These are phyloP conservation scores for Handroanthus guayacan DNA, from an alignment of 257 asterid species.

Conservation along the genomic window DNA sequence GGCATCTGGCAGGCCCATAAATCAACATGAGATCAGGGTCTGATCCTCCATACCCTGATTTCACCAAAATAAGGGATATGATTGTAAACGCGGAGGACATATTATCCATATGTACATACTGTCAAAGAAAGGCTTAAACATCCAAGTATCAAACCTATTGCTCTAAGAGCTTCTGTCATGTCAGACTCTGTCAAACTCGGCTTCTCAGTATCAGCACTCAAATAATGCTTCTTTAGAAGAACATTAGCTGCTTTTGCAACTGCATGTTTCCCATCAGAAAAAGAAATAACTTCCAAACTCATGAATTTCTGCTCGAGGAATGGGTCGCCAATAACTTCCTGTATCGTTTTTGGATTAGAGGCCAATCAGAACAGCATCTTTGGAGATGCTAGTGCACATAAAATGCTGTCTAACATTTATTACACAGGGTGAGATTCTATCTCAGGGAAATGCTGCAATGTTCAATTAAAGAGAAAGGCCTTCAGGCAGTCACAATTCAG, in stretches of 20 bases:
- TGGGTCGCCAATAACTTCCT: conserved; percentile 48
- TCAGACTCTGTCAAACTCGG: conserved; percentile 71
- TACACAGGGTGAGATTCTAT: too few relatives aligned
- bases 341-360: conserved; percentile 39
- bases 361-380: conserved; percentile 27
- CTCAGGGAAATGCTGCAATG: not conserved
- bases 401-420: not conserved
- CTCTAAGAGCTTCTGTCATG: conserved; percentile 70
- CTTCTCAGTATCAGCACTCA: conserved; percentile 46
- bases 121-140: conserved; percentile 26
- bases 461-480: not conserved
- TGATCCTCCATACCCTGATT: conserved; percentile 66
- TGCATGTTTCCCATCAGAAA: conserved; percentile 81
- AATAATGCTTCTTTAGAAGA: conserved; percentile 64
- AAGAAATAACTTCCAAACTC: conserved; percentile 75
- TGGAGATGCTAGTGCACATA: not conserved
- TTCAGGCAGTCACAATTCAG: not conserved
- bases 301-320: conserved; percentile 49
- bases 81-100: conserved; percentile 9
- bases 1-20: conserved; percentile 93
- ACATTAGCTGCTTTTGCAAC: conserved; percentile 83
- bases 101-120: conserved; percentile 2
- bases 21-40: conserved; percentile 89
- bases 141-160: conserved; percentile 57
- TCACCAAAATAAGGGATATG: conserved; percentile 30